Evolutionary conservation across 345 rosid species (phyloP).

Genomic region (Dovyalis caffra): DNA sequence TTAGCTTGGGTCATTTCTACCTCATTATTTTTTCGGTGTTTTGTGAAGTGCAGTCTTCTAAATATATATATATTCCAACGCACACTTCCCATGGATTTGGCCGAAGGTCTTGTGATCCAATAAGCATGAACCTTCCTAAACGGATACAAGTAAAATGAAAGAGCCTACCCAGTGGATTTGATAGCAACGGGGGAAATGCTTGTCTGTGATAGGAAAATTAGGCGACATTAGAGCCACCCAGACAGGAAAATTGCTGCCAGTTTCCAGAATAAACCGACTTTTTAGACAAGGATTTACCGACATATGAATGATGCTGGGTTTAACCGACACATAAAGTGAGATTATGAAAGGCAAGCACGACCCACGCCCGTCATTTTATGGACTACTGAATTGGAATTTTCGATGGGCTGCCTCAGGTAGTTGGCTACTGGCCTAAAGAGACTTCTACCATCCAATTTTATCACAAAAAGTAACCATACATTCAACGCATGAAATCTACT

Average conservation of each 20-base stretch:
- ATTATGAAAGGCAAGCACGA: background rate
- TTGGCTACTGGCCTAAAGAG: background rate
- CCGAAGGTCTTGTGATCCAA: background rate
- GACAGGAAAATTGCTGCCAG: background rate
- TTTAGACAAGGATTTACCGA: constrained; percentile 5
- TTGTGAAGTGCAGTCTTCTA: no score
- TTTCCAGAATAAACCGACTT: constrained; percentile 1
- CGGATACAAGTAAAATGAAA: background rate
- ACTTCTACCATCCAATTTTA: background rate
- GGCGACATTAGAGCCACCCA: background rate
- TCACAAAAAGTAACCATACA: background rate
- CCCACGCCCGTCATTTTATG: background rate
- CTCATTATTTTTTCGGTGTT: no score
- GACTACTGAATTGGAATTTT: background rate
- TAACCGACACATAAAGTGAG: background rate
- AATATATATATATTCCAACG: no score
- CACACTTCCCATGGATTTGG: background rate
- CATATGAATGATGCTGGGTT: constrained; percentile 1
- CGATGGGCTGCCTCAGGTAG: background rate
- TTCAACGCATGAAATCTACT: background rate
- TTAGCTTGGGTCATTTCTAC: background rate
- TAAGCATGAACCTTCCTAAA: background rate
- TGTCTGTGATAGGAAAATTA: background rate
- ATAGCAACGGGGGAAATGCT: background rate
- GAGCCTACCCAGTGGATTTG: background rate